Evolutionary conservation across 1,139 yeast species (phyloP), one percentile per base, ranked within the genome.

Genomic region (Yamadazyma taylorii): DNA sequence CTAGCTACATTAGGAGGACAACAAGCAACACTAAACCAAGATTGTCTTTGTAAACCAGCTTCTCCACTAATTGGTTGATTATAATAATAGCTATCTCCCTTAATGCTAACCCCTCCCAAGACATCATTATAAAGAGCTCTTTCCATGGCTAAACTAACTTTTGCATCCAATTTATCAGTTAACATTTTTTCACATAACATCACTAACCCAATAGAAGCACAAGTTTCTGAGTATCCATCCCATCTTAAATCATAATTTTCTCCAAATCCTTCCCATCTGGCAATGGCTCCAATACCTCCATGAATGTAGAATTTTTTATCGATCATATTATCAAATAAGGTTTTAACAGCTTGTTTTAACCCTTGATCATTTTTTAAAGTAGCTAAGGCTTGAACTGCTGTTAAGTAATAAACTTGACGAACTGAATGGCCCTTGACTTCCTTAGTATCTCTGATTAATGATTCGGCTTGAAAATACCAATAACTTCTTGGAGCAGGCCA

Each of bases 1-100:
- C 50, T 41, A 36, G 50, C 37, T 12, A 53, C 51, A 30, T 53
- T 53, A 10, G 58, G 58, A 8, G 58, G 58, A 40, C 58, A 60
- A 41, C 58, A 53, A n/a, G 51, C 41, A 37, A 45, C 39, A 8
- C 31, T 39, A 32, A 53, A 53, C 58, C 58, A 54, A 13, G 34
- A 34, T 35, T 48, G 51, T 36, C 58, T 43, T 28, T 41, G 37
- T 12, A 36, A 38, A 3, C 46, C 51, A 10, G 32, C 14, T 11
- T 33, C 14, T 3, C 53, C 53, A 29, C 39, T 17, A 8, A 51
- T 24, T 15, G 51, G 55, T 24, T 51, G 53, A 28, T 50, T 40
- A 30, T 51, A 51, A 35, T 38, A 50, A 31, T 48, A 50, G 5
- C 50, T 33, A 14, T 45, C 42, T 8, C 55, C 55, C 22, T 41